Evolutionary conservation across 345 rosid genomes (phyloP), one percentile per base, ranked within the genome.

Genomic region (Citrus trifoliata): DNA sequence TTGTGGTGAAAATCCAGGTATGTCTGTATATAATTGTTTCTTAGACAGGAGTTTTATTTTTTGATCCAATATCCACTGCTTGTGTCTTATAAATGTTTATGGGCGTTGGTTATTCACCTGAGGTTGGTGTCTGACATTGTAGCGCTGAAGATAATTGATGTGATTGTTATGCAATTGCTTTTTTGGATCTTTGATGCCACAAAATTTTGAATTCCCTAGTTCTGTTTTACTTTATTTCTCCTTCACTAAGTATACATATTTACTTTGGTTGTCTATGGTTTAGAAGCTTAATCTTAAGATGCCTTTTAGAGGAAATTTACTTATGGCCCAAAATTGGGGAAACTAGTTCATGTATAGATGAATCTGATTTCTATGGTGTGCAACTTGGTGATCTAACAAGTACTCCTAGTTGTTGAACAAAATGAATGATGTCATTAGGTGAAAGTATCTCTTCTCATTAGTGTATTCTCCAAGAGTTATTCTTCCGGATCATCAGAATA

Each of bases 1-100:
- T 38, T 21, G 74, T 48, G 78, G 71, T 80, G 76, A 74, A 40
- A 58, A 59, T 71, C 70, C 70, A 40, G 85, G 87, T 80, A 80
- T 63, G 84, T 56, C 13, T 56, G n/a, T 76, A 72, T 70, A 83
- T 40, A 59, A 64, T 70, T 70, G 65, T 84, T 24, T 28, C 46
- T 79, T 69, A 32, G 10, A 16, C 32, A 66, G 10, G 4, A 30
- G 19, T 30, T 77, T 75, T 61, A 12, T 74, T 30, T 71, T 8
- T 46, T 42, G 48, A 30, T 38, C 72, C 25, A 32, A 42, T 4
- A 28, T 1, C 61, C 38, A 18, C 32, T 46, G 1, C 67, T 76
- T 79, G 65, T 60, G 33, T 71, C 5, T 53, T 68, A 21, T 9
- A 75, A 60, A 4, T 48, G 60, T 25, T 79, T 55, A 75, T 55